phyloP scores from a whole-genome alignment of 768 basidiomycete species.

The Suillus paluster region DNA sequence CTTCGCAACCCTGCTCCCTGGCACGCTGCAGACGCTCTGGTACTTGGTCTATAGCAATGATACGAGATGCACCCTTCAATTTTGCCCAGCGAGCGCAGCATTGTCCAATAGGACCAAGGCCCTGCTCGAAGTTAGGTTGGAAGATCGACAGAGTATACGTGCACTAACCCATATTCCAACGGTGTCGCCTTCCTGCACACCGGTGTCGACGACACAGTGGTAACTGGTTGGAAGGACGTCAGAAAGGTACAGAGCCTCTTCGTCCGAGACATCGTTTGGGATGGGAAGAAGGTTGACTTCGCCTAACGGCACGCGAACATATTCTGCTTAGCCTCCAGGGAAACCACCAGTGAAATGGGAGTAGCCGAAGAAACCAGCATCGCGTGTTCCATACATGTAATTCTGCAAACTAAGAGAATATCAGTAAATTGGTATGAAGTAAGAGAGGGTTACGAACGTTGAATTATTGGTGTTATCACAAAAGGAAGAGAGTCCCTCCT shows the following conservation, averaged over 20 bases:
- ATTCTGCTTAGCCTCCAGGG: slow-evolving; percentile 78
- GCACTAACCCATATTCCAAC: slow-evolving; percentile 69
- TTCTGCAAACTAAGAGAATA: slow-evolving; percentile 47
- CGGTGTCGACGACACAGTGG: slow-evolving; percentile 74
- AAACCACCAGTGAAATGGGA: slow-evolving; percentile 77
- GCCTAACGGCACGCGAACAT: slow-evolving; percentile 71
- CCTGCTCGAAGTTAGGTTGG: slow-evolving; percentile 35
- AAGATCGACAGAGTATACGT: background rate
- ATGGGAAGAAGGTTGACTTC: slow-evolving; percentile 74
- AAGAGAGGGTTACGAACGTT: slow-evolving; percentile 43
- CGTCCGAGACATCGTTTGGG: slow-evolving; percentile 66
- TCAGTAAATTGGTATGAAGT: background rate
- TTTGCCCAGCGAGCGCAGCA: slow-evolving; percentile 63
- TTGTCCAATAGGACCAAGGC: slow-evolving; percentile 70
- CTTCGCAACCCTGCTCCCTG: slow-evolving; percentile 53
- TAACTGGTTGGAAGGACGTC: slow-evolving; percentile 75
- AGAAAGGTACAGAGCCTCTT: slow-evolving; percentile 60
- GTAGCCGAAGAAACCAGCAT: slow-evolving; percentile 75
- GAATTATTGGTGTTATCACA: slow-evolving; percentile 77
- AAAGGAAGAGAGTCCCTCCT: slow-evolving; percentile 72
- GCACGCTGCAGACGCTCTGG: slow-evolving; percentile 54
- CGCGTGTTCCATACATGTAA: slow-evolving; percentile 65
- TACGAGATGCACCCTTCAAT: slow-evolving; percentile 68
- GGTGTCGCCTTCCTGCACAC: slow-evolving; percentile 70
- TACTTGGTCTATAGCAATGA: slow-evolving; percentile 74